Evolutionary conservation across 768 basidiomycete species (phyloP).

Genomic region (Cystobasidium ongulense): DNA sequence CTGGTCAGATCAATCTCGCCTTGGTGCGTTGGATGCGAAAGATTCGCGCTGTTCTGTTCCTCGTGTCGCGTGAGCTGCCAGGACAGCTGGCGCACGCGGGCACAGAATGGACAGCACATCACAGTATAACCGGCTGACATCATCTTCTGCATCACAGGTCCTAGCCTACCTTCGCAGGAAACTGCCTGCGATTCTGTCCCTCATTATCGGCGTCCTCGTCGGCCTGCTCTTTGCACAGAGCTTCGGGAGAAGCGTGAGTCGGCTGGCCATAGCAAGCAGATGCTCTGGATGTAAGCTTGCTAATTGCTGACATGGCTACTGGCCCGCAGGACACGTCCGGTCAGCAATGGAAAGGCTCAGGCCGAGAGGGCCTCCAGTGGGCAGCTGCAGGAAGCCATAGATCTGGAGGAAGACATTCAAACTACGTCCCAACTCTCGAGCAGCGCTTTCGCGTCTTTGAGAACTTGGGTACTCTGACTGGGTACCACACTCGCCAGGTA

Average conservation of each 20-base stretch:
- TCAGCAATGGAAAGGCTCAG: slow-evolving; percentile 34
- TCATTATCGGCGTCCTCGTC: slow-evolving; percentile 57
- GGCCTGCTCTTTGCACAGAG: slow-evolving; percentile 56
- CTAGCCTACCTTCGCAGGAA: slow-evolving; percentile 14
- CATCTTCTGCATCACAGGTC: not conserved
- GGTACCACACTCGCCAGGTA: slow-evolving; percentile 68
- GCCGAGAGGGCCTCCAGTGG: slow-evolving; percentile 7
- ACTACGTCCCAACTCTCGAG: slow-evolving; percentile 61
- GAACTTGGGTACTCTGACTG: slow-evolving; percentile 73
- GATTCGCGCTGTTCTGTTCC: not conserved
- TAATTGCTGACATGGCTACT: not conserved
- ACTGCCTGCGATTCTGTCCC: slow-evolving; percentile 32
- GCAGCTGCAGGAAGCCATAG: slow-evolving; percentile 24
- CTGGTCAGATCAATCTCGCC: not conserved
- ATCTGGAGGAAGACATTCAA: slow-evolving; percentile 15
- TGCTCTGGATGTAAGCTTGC: not conserved
- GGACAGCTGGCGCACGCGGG: not conserved
- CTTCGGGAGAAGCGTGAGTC: slow-evolving; percentile 27
- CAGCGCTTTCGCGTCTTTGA: slow-evolving; percentile 80
- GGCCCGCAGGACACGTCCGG: not conserved
- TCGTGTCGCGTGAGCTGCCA: not conserved
- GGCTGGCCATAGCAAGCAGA: not conserved
- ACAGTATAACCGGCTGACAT: not conserved
- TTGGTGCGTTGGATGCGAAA: not conserved
- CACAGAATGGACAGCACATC: not conserved